Base-by-base conservation (phyloP, 129 eudicot species). In the Gnaphalium uliginosum region DNA sequence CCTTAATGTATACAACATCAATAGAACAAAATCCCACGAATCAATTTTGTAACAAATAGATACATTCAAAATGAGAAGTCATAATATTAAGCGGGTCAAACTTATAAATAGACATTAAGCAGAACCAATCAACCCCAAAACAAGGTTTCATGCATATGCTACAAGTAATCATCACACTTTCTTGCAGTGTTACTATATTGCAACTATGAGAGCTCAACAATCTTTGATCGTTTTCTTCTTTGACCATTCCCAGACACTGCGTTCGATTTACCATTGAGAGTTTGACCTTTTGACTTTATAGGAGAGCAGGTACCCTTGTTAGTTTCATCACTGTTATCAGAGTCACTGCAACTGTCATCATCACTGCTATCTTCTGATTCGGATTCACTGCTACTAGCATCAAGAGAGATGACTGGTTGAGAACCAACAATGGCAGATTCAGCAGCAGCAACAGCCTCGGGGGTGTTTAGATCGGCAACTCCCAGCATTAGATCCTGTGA, bases 381-480 rank as follows among this genome's bases (percentile, higher is more conserved):
- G 2, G 79, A 70, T 54, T 39, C 81, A 60, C 80, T 73, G 32
- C 84, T 80, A 32, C 61, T 61, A 21, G 46, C 70, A 58, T 76
- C 77, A 63, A 85, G 68, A 8, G 79, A 62, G 13, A 84, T 59
- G 37, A 78, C 75, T 13, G 88, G 88, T 24, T 80, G 96, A 73
- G 77, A 30, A 72, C 96, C 96, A 53, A 82, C 80, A 51, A 90
- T 69, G 46, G 95, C 96, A 21, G 91, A 84, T 81, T 93, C 96
- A n/a, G 98, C 98, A 57, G 96, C 96, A 68, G 95, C 88, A 37
- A 90, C 79, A 46, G 98, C 96, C 73, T 88, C 96, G 3, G 95
- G 96, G 50, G 98, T 93, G 67, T 86, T 96, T 48, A 93, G 96
- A 75, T 93, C 98, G 53, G 98, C 92, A 75, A 93, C 86, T 14